A percentile compares a stretch with the other conserved stretches of the same genome.
Evolutionary conservation across 352 stramenopile genomes (phyloP).

Genomic region (Globisporangium takayamanum): DNA sequence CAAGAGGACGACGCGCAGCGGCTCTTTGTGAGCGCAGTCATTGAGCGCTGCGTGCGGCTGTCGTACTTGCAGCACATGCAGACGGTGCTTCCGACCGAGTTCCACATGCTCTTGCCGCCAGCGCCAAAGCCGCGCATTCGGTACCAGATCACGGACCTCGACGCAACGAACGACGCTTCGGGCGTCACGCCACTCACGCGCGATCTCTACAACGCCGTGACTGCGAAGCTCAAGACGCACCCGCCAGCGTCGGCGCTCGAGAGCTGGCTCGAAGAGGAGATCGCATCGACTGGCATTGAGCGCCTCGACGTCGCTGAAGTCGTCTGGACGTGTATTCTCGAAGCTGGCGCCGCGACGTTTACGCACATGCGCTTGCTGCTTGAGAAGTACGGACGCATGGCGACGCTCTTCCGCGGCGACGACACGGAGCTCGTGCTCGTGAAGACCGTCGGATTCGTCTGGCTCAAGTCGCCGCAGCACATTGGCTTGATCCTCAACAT

Average conservation of each 20-base stretch:
- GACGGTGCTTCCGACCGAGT: conserved; percentile 53
- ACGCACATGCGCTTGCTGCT: conserved; percentile 76
- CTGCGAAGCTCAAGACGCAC: conserved; percentile 66
- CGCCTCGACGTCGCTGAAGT: conserved; percentile 53
- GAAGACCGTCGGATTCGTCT: conserved; percentile 64
- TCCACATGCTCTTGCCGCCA: conserved; percentile 74
- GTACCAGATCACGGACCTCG: conserved; percentile 25
- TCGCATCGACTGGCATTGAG: conserved; percentile 33
- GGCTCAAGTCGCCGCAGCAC: conserved; percentile 80
- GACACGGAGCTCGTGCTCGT: conserved; percentile 53
- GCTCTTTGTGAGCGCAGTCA: conserved; percentile 78
- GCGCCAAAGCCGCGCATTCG: conserved; percentile 63
- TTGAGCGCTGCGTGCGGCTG: conserved; percentile 78
- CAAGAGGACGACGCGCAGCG: conserved; percentile 76
- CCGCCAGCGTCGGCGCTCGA: conserved; percentile 41
- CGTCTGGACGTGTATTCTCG: conserved; percentile 69
- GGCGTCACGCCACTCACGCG: conserved; percentile 20
- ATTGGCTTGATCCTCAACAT: conserved; percentile 76
- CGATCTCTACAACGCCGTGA: conserved; percentile 51
- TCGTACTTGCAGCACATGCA: conserved; percentile 86
- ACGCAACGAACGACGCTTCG: conserved; percentile 17
- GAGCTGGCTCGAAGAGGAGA: conserved; percentile 56
- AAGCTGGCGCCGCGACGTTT: conserved; percentile 73
- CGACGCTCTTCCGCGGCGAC: conserved; percentile 39
- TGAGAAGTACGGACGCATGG: conserved; percentile 65